Percentiles rank a stretch among this genome's conserved stretches.
These are phyloP conservation scores for Discostella pseudostelligera DNA, from an alignment of 108 stramenopile genomes.

Conservation along the genomic window DNA sequence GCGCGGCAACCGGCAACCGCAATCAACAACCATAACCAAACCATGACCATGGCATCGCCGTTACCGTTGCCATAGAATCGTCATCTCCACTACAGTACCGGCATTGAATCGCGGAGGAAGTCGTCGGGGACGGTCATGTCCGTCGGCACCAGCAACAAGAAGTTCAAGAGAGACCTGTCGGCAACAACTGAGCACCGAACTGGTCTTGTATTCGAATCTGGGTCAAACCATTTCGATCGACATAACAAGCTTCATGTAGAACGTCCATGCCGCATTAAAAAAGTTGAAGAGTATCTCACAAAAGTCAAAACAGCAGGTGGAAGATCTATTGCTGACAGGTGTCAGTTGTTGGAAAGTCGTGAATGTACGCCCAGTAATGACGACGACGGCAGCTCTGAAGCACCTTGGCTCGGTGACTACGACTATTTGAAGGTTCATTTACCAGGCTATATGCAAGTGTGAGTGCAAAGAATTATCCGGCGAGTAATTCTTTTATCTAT, in stretches of 20 bases:
- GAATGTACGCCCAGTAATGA: background rate
- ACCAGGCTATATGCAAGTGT: slow-evolving; percentile 53
- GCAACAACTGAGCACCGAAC: slow-evolving; percentile 21
- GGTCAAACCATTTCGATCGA: slow-evolving; percentile 40
- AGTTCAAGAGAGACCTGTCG: background rate
- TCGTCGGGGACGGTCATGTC: too few species aligned
- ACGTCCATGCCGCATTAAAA: slow-evolving; percentile 38
- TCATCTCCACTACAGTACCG: too few species aligned
- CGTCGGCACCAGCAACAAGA: background rate
- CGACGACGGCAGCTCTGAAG: background rate
- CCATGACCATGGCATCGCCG: too few species aligned
- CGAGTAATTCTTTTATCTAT: too few species aligned
- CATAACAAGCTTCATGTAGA: slow-evolving; percentile 51
- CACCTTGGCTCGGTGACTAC: slow-evolving; percentile 26
- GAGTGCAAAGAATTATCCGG: slow-evolving; percentile 1
- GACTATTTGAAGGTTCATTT: slow-evolving; percentile 53
- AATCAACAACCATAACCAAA: too few species aligned
- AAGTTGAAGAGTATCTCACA: slow-evolving; percentile 31
- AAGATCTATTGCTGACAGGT: slow-evolving; percentile 24
- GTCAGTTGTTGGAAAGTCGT: slow-evolving; percentile 14
- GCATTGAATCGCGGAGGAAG: too few species aligned
- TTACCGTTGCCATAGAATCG: too few species aligned
- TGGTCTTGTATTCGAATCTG: slow-evolving; percentile 46
- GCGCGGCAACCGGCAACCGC: too few species aligned
- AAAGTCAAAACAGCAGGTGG: slow-evolving; percentile 9